Evolutionary conservation across 306 rosid genomes (phyloP).

Genomic region (Macrotyloma uniflorum): DNA sequence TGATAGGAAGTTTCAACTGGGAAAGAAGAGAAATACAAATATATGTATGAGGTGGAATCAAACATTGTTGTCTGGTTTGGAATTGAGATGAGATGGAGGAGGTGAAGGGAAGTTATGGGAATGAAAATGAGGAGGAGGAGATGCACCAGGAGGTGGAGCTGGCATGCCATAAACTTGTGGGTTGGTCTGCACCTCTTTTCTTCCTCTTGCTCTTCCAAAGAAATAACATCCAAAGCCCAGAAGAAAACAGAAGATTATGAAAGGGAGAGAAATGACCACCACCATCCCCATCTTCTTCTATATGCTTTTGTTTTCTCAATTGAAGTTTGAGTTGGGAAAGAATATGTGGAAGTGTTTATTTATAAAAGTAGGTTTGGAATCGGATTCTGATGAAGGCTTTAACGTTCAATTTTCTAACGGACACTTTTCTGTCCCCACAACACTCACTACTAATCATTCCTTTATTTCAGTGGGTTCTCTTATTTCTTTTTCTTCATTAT

Average conservation of each 20-base stretch:
- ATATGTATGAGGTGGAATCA: constrained; percentile 34
- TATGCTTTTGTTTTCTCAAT: neutral
- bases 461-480: too few species aligned
- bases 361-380: neutral
- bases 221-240: constrained; percentile 92
- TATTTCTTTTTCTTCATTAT: too few species aligned
- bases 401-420: constrained; percentile 51
- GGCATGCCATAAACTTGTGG: constrained; percentile 80
- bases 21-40: too few species aligned
- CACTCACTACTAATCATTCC: too few species aligned
- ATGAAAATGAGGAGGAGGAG: neutral
- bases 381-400: constrained; percentile 14
- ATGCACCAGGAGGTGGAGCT: constrained; percentile 67
- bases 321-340: neutral
- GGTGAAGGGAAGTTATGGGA: constrained; percentile 47
- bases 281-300: constrained; percentile 80
- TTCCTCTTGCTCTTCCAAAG: constrained; percentile 70
- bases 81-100: constrained; percentile 21
- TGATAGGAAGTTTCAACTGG: too few species aligned
- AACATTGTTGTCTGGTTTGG: constrained; percentile 61
- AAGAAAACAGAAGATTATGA: constrained; percentile 65
- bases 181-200: constrained; percentile 55
- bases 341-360: neutral
- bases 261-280: constrained; percentile 84
- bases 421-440: constrained; percentile 31